A percentile compares a stretch with the other conserved stretches of the same genome.
Evolutionary conservation across 1,284 basidiomycete species (phyloP).

Genomic region (Leucoagaricus sp.): DNA sequence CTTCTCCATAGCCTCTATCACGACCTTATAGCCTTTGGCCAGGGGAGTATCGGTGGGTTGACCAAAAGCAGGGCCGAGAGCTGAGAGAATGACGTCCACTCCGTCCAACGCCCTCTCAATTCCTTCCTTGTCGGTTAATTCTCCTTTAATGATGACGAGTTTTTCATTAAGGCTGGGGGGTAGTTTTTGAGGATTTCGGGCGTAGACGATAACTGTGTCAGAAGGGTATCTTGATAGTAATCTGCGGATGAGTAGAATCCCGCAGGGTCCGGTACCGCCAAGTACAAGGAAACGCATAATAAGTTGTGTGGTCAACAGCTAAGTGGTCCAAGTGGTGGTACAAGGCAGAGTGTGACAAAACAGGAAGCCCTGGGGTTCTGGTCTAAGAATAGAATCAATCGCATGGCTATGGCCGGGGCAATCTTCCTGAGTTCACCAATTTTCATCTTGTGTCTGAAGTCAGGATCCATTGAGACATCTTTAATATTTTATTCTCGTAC

Average conservation of each 20-base stretch:
- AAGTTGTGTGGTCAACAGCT: background rate
- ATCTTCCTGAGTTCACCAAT: too few relatives aligned
- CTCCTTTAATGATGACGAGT: slow-evolving; percentile 53
- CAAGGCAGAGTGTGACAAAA: too few relatives aligned
- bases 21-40: slow-evolving; percentile 53
- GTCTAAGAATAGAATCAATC: slow-evolving; percentile 1
- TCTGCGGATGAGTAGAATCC: slow-evolving; percentile 54
- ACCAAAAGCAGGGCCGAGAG: slow-evolving; percentile 55
- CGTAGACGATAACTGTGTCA: slow-evolving; percentile 57
- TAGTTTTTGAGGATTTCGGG: slow-evolving; percentile 61
- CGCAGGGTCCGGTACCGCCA: slow-evolving; percentile 62
- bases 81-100: slow-evolving; percentile 63
- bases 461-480: too few relatives aligned
- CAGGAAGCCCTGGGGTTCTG: too few relatives aligned
- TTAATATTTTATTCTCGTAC: too few relatives aligned
- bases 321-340: background rate
- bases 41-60: slow-evolving; percentile 53
- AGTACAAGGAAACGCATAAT: slow-evolving; percentile 33
- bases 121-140: slow-evolving; percentile 50
- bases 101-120: slow-evolving; percentile 54
- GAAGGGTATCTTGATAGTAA: slow-evolving; percentile 42
- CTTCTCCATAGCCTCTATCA: slow-evolving; percentile 57
- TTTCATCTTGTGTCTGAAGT: too few relatives aligned
- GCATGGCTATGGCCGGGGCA: too few relatives aligned
- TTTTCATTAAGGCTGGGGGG: slow-evolving; percentile 44